These are phyloP conservation scores for Tulasnella sp. DNA, from an alignment of 768 basidiomycete genomes.

Conservation along the genomic window DNA sequence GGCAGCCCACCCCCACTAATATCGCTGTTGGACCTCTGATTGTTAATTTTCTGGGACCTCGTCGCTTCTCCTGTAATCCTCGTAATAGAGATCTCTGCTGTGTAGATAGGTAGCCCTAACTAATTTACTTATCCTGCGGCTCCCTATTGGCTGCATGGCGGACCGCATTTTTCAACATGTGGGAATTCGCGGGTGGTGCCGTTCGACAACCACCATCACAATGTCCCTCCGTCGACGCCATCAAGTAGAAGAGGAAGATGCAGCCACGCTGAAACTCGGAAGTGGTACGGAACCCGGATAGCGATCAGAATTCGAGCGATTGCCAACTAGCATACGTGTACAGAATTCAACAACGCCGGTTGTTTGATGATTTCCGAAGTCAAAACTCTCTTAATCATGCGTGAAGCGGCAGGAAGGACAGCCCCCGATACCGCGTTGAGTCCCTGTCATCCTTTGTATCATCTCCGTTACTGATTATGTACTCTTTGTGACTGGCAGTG, in stretches of 20 bases:
- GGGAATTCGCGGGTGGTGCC: slow-evolving; percentile 1
- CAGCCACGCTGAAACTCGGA: slow-evolving; percentile 80
- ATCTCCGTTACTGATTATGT: background rate
- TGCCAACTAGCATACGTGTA: background rate
- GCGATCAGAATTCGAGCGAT: background rate
- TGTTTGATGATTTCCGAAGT: slow-evolving; percentile 91
- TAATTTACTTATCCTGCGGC: background rate
- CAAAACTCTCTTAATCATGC: slow-evolving; percentile 82
- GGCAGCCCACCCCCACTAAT: background rate
- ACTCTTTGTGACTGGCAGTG: slow-evolving; percentile 50
- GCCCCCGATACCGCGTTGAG: slow-evolving; percentile 84
- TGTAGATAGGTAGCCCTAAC: background rate
- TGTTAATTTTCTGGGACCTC: slow-evolving; percentile 1
- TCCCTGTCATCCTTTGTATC: background rate
- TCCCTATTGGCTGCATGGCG: background rate
- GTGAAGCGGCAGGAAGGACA: slow-evolving; percentile 62
- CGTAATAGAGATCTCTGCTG: background rate
- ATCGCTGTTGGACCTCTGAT: background rate
- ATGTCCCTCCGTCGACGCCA: slow-evolving; percentile 31
- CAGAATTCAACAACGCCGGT: slow-evolving; percentile 91
- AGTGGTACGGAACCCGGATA: slow-evolving; percentile 11
- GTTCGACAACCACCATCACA: slow-evolving; percentile 1
- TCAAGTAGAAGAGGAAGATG: slow-evolving; percentile 75
- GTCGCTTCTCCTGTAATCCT: background rate
- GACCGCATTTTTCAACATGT: background rate